These are phyloP conservation scores for Blastobotrys serpentis DNA, from an alignment of 1,139 yeast species.

Conservation along the genomic window DNA sequence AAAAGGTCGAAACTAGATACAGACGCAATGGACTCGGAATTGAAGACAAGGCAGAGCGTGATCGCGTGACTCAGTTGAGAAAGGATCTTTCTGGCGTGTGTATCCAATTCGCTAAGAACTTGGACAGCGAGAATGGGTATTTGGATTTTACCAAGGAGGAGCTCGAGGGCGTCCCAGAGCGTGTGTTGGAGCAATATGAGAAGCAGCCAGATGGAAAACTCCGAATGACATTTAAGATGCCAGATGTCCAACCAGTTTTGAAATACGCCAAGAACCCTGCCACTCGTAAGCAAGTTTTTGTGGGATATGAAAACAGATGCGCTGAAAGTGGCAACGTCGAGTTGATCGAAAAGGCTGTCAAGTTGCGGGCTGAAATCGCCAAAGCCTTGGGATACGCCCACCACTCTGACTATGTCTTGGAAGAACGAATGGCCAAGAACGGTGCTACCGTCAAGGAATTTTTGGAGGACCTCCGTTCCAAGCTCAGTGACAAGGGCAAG, in stretches of 20 bases:
- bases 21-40: constrained; percentile 68
- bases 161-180: constrained; percentile 70
- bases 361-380: constrained; percentile 62
- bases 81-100: constrained; percentile 58
- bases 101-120: constrained; percentile 58
- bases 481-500: constrained; percentile 57
- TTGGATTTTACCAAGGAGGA: constrained; percentile 61
- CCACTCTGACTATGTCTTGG: constrained; percentile 67
- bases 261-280: constrained; percentile 62
- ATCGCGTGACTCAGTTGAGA: constrained; percentile 55
- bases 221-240: constrained; percentile 77
- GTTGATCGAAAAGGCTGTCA: constrained; percentile 57
- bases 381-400: constrained; percentile 61
- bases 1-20: constrained; percentile 55
- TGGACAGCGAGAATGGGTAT: constrained; percentile 69
- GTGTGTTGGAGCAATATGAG: constrained; percentile 58
- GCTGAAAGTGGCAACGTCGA: constrained; percentile 55
- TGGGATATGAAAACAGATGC: constrained; percentile 66
- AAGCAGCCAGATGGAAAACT: constrained; percentile 48
- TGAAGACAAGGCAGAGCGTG: constrained; percentile 50
- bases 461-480: constrained; percentile 57
- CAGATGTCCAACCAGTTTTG: constrained; percentile 74
- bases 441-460: constrained; percentile 59
- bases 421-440: constrained; percentile 75
- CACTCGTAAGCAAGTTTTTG: constrained; percentile 64